These are phyloP conservation scores for Carpinus viminea DNA, from an alignment of 306 rosid species.

Conservation along the genomic window DNA sequence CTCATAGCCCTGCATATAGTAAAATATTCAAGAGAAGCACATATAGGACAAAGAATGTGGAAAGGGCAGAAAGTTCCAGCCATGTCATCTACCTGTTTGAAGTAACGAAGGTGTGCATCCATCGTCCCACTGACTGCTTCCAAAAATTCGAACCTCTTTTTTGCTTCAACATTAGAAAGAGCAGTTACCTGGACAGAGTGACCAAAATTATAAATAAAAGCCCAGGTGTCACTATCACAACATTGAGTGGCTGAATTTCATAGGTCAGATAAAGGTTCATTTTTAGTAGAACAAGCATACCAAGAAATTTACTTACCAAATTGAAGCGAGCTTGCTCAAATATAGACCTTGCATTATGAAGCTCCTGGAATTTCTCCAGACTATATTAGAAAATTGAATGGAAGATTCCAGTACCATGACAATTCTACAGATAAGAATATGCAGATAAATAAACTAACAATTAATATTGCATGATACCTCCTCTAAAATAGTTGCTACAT, in stretches of 20 bases:
- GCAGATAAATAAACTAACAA: not conserved
- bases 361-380: slow-evolving; percentile 69
- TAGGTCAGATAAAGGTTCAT: slow-evolving; percentile 13
- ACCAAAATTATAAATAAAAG: slow-evolving; percentile 28
- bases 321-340: slow-evolving; percentile 98
- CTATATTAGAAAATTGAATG: slow-evolving; percentile 28
- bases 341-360: slow-evolving; percentile 83
- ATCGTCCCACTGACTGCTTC: slow-evolving; percentile 99
- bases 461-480: slow-evolving; percentile 58
- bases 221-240: not conserved
- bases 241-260: not conserved
- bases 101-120: slow-evolving; percentile 99
- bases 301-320: slow-evolving; percentile 53
- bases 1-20: slow-evolving; percentile 53
- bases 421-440: slow-evolving; percentile 10
- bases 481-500: slow-evolving; percentile 74
- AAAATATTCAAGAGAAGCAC: slow-evolving; percentile 17
- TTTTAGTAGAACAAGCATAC: slow-evolving; percentile 9
- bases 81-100: slow-evolving; percentile 74
- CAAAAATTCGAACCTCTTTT: slow-evolving; percentile 95
- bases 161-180: slow-evolving; percentile 92
- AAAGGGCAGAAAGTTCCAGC: slow-evolving; percentile 20
- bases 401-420: slow-evolving; percentile 19
- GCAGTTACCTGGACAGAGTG: slow-evolving; percentile 75
- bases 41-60: slow-evolving; percentile 7